phyloP scores from a whole-genome alignment of 441 rosid genomes.

The Dalechampia spathulata region DNA sequence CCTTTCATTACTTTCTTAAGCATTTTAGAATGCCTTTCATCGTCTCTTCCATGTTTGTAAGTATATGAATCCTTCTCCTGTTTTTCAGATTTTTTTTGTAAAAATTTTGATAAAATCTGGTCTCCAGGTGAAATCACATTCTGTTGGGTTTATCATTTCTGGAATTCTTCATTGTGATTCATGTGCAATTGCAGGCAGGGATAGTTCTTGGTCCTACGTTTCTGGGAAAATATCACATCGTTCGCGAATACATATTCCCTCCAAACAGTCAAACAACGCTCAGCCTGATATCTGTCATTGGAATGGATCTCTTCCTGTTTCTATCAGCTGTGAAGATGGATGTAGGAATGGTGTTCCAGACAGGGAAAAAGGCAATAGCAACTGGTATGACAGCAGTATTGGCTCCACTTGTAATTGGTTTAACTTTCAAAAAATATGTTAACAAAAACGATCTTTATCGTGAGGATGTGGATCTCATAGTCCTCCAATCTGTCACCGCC shows the following conservation, averaged over 20 bases:
- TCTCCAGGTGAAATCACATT: no score
- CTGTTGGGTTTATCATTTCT: no score
- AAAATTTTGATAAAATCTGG: no score
- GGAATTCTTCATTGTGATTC: background rate
- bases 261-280: conserved; percentile 7
- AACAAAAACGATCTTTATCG: background rate
- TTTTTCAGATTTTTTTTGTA: no score
- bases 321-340: conserved; percentile 16
- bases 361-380: background rate
- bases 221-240: background rate
- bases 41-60: background rate
- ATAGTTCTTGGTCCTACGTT: conserved; percentile 13
- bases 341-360: background rate
- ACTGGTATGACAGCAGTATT: background rate
- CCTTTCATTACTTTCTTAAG: background rate
- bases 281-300: background rate
- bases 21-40: background rate
- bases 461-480: no score
- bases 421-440: background rate
- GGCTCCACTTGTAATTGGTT: background rate
- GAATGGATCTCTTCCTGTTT: conserved; percentile 7
- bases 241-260: conserved; percentile 5
- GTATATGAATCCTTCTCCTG: background rate
- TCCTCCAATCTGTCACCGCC: background rate
- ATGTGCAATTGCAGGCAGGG: conserved; percentile 6